Conservation (phyloP, 148 eudicot species). For the Persicaria tinctoria region DNA sequence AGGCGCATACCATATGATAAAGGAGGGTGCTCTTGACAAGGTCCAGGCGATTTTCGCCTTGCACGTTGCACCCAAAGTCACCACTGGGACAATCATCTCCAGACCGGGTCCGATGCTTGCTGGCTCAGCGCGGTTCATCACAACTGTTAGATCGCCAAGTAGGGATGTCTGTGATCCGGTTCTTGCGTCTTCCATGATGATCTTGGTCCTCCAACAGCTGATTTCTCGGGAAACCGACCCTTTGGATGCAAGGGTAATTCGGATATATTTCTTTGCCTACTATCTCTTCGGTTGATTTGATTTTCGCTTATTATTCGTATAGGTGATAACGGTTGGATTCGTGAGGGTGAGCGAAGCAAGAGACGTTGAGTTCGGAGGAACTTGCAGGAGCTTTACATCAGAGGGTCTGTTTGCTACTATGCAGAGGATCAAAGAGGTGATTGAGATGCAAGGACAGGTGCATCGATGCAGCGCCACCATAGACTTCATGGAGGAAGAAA, state of each 20-base stretch:
- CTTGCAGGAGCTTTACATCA: conserved; percentile 72
- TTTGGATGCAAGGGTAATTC: conserved; percentile 47
- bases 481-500: conserved; percentile 30
- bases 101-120: conserved; percentile 1
- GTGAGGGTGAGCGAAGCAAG: conserved; percentile 50
- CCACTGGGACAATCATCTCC: neutral
- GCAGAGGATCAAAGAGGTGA: conserved; percentile 64
- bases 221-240: conserved; percentile 82
- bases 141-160: neutral
- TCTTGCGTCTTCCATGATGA: neutral
- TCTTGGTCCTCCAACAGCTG: conserved; percentile 63
- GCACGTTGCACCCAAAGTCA: neutral
- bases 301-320: conserved; percentile 21
- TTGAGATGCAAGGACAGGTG: conserved; percentile 48
- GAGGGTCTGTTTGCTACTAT: conserved; percentile 54
- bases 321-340: conserved; percentile 81
- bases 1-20: conserved; percentile 40
- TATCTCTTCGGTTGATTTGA: neutral
- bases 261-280: conserved; percentile 5
- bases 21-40: conserved; percentile 31
- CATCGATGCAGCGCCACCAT: conserved; percentile 47
- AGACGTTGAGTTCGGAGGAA: conserved; percentile 69
- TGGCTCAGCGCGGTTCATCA: conserved; percentile 5
- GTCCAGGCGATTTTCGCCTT: conserved; percentile 24
- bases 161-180: neutral